Evolutionary conservation across 305 asterid species (phyloP).

Genomic region (Withania somnifera): DNA sequence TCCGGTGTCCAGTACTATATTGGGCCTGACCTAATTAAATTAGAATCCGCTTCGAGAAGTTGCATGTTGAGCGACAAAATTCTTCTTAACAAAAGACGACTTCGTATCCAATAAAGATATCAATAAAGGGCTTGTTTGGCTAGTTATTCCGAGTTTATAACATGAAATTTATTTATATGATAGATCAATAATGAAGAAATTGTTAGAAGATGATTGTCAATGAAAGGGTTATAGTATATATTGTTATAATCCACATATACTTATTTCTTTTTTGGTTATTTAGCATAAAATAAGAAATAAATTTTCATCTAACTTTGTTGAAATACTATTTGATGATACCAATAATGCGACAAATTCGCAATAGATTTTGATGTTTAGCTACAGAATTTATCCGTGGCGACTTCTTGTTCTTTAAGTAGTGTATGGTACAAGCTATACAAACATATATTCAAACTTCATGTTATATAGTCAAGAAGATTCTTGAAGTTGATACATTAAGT

Average conservation of each 20-base stretch:
- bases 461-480: conserved; percentile 18
- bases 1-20: not conserved
- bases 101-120: no score
- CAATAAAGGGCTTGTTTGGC: not conserved
- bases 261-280: not conserved
- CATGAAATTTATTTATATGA: no score
- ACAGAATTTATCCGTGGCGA: not conserved
- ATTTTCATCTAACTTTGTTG: not conserved
- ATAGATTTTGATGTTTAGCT: not conserved
- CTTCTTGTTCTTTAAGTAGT: not conserved
- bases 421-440: not conserved
- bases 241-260: not conserved
- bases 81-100: accelerated
- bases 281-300: not conserved
- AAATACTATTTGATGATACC: no score
- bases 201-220: not conserved
- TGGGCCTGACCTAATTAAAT: accelerated
- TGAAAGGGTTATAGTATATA: not conserved
- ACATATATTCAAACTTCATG: not conserved
- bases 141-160: not conserved
- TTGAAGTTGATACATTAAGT: conserved; percentile 13
- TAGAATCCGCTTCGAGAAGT: accelerated
- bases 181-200: not conserved
- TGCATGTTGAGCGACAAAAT: no score
- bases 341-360: not conserved